Evolutionary conservation across 495 filamentous ascomycete species (phyloP), one percentile per base, ranked within the genome.

Genomic region (Aspergillus asperescens): DNA sequence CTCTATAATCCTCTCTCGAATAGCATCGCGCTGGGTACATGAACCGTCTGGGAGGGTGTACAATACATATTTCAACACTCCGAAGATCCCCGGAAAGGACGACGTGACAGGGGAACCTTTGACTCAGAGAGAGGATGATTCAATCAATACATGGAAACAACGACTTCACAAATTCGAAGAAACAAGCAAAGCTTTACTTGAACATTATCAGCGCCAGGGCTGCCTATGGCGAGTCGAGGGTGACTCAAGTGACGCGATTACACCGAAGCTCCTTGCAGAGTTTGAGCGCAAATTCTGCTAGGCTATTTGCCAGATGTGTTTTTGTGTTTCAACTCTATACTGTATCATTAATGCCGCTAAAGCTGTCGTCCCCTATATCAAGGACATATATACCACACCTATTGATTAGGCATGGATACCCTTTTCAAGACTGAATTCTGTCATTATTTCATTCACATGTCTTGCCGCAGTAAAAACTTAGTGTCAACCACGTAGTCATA

Each of bases 201-300:
- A 95, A 55, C 88, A 95, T 69, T 98, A 98, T 65, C 84, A 88
- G 18, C 78, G 78, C 55, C 84, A 86, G 58, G 89, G 89, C n/a
- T 85, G 95, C 27, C 67, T 98, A 50, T 92, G 86, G 87, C 86
- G 84, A 25, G 90, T 96, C 3, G 70, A 87, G 56, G 93, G 93
- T 7, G 81, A 92, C 61, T 88, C 83, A 57, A 94, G 88, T 57
- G 86, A 98, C 67, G 92, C 97, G 77, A 98, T 98, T 47, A 90
- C 79, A 15, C 93, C 93, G 7, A 81, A 87, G 70, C 69, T 98
- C 10, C 83, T 87, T 59, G 73, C 75, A 7, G 92, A 95, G 69
- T 83, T 98, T 62, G 83, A 85, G 68, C 77, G 71, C 50, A 75
- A 84, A 50, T 98, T 98, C 75, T 78, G 74, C 64, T 73, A 56